These are phyloP conservation scores for Fusarium guadeloupense DNA, from an alignment of 2,329 filamentous ascomycete species.

Conservation along the genomic window DNA sequence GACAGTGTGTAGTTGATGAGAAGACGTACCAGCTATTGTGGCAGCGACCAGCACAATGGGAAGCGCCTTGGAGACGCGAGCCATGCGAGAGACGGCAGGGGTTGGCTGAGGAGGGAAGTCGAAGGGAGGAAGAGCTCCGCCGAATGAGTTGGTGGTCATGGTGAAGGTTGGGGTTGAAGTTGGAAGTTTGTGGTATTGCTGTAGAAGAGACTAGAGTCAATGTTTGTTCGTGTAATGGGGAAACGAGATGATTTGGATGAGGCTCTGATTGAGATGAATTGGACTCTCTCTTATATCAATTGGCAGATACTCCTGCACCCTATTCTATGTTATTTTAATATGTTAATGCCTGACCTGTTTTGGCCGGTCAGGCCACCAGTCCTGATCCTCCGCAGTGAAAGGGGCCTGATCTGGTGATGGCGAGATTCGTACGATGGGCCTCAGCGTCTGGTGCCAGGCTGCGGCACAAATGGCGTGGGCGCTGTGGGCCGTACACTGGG, in stretches of 20 bases:
- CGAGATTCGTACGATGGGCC: conserved; percentile 18
- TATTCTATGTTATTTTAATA: background rate
- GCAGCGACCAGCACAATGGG: conserved; percentile 20
- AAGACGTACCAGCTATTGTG: conserved; percentile 17
- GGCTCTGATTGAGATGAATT: background rate
- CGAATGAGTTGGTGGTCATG: conserved; percentile 39
- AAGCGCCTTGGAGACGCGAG: conserved; percentile 25
- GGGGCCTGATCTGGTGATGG: conserved; percentile 2
- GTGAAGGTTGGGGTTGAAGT: background rate
- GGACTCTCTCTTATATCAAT: conserved; percentile 23
- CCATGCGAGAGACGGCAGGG: conserved; percentile 25
- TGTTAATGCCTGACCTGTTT: background rate
- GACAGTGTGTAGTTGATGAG: background rate
- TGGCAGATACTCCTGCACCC: conserved; percentile 4
- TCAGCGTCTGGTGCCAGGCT: background rate
- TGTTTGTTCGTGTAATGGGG: background rate
- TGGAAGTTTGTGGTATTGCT: background rate
- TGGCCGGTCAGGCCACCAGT: conserved; percentile 26
- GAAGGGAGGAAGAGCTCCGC: conserved; percentile 35
- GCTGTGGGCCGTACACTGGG: too few relatives aligned
- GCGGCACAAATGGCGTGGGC: conserved; percentile 31
- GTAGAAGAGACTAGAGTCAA: background rate
- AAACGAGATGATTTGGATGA: background rate
- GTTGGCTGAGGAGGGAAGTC: conserved; percentile 25
- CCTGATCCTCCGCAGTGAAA: conserved; percentile 1